These are phyloP conservation scores for Lichenothelia convexa DNA, from an alignment of 495 filamentous ascomycete species.

Conservation along the genomic window DNA sequence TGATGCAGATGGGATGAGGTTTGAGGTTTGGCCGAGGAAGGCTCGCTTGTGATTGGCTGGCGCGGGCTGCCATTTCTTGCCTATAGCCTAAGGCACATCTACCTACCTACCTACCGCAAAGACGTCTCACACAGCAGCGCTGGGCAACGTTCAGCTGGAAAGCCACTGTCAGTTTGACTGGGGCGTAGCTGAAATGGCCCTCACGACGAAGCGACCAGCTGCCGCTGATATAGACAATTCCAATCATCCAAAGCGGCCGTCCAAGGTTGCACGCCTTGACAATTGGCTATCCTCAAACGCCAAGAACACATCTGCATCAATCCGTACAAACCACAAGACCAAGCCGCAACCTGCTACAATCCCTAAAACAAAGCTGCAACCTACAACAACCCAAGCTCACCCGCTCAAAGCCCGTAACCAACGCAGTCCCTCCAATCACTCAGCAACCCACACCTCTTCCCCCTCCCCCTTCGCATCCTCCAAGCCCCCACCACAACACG, in stretches of 20 bases:
- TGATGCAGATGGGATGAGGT: neutral
- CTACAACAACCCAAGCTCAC: neutral
- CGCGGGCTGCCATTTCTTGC: neutral
- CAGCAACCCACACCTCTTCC: too few relatives aligned
- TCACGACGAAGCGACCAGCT: neutral
- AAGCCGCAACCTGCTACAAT: neutral
- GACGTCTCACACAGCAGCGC: too few relatives aligned
- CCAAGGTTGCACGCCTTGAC: too few relatives aligned
- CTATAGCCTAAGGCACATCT: neutral
- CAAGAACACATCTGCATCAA: neutral
- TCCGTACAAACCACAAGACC: neutral
- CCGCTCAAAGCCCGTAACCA: too few relatives aligned
- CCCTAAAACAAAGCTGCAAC: neutral
- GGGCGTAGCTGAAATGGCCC: neutral
- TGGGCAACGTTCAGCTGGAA: too few relatives aligned
- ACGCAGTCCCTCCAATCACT: too few relatives aligned
- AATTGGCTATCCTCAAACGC: neutral
- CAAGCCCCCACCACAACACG: neutral
- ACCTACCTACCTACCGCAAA: too few relatives aligned
- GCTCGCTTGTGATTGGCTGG: neutral
- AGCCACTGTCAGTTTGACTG: too few relatives aligned
- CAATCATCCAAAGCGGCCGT: neutral
- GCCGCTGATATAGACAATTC: neutral
- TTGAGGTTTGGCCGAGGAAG: neutral
- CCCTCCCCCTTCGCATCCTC: neutral